Base-by-base conservation (phyloP, 1,284 basidiomycete species). In the Cryptococcus sp. region DNA sequence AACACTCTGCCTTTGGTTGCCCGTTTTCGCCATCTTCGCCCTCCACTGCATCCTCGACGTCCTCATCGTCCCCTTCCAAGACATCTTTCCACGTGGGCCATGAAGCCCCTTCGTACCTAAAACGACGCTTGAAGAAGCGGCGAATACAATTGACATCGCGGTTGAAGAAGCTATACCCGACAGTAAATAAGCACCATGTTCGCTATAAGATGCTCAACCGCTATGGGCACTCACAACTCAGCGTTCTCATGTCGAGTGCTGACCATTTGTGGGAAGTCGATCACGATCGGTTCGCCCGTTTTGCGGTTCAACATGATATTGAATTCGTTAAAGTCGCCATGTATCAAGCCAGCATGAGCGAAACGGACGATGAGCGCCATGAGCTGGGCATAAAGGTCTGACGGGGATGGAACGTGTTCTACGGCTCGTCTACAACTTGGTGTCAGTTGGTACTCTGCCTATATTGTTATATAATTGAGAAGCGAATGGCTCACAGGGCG, bases 261-360 rank as follows among this genome's bases (percentile, higher is more conserved):
- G 77, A 99, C 91, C 95, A 99, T 98, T 81, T 99, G 95, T 2
- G 95, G 95, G 75, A 99, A 99, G 81, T 99, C 96, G 68, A 99
- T 99, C 39, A 99, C 86, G 54, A 98, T 81, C 5, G 95, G 91
- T 68, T 93, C 88, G 8, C 91, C 89, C 44, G 83, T 84, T 55
- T 87, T 87, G 52, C 88, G 86, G 48, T 86, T 85, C 64, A 99
- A 92, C 61, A 99, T 86, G 69, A 99, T 93, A 78, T 99, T 99
- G 82, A 99, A 99, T 76, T 99, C 96, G 80, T 99, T 99, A 80
- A 91, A 99, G 78, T 99, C 95, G 51, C 96, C 95, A 73, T 99
- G 95, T 56, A 99, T 98, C 22, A 99, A 84, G 1, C 96, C 96
- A 2, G 90, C 87, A 46, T 86, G 86, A 3, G 94, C 95, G 67